A percentile compares a stretch with the other conserved stretches of the same genome.
Conservation (phyloP, 192 early-diverging fungal species). For the Backusella circina region DNA sequence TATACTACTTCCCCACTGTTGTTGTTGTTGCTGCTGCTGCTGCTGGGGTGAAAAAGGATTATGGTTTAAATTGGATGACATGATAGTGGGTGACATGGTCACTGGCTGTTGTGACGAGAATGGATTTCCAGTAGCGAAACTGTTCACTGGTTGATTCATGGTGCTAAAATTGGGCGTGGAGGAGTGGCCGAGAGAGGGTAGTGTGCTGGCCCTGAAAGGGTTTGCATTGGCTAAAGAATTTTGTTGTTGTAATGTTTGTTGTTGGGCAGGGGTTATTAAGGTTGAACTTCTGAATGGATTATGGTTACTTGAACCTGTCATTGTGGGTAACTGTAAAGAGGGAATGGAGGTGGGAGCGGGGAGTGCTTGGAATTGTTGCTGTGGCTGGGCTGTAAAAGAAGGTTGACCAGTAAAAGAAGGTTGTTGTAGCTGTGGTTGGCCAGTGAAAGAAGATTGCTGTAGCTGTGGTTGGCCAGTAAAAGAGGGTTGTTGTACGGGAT, state of each 20-base stretch:
- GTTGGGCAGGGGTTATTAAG: background rate
- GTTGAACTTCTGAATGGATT: background rate
- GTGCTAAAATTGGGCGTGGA: background rate
- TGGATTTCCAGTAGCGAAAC: background rate
- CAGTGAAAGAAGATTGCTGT: background rate
- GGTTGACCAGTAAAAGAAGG: background rate
- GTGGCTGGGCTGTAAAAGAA: background rate
- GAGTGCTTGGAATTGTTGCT: background rate
- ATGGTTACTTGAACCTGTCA: background rate
- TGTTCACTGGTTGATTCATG: background rate
- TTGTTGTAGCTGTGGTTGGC: background rate
- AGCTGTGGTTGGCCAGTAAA: background rate
- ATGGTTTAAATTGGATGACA: background rate
- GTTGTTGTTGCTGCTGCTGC: background rate
- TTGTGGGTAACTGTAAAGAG: slow-evolving; percentile 8
- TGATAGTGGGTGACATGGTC: background rate
- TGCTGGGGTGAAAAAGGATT: background rate
- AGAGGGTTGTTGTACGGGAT: background rate
- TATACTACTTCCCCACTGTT: slow-evolving; percentile 10
- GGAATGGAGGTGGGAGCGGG: background rate
- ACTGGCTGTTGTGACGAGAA: background rate
- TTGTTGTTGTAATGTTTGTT: background rate
- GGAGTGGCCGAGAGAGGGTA: background rate
- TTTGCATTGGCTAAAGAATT: background rate
- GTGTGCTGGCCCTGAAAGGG: slow-evolving; percentile 20